phyloP scores from a whole-genome alignment of 176 grass and related monocot species.

The Ananas comosus region DNA sequence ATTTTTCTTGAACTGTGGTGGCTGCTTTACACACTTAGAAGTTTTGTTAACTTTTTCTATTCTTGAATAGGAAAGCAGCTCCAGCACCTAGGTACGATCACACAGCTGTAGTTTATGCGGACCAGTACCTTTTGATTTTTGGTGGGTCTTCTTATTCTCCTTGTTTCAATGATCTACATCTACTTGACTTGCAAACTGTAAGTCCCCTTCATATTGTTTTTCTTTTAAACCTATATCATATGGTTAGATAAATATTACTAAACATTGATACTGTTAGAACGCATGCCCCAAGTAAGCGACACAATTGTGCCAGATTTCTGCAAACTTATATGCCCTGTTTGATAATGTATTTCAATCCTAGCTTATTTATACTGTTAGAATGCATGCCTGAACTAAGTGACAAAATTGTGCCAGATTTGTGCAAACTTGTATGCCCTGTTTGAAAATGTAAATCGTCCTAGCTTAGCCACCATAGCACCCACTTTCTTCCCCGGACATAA shows the following conservation, averaged over 20 bases:
- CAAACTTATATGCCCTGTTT: too few relatives aligned
- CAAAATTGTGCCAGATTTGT: too few relatives aligned
- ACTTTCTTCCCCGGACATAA: too few relatives aligned
- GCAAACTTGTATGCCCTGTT: too few relatives aligned
- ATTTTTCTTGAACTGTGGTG: slow-evolving; percentile 17
- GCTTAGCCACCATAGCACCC: too few relatives aligned
- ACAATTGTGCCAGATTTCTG: too few relatives aligned
- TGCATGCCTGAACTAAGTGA: too few relatives aligned
- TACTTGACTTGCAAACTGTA: slow-evolving; percentile 82
- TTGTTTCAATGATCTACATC: slow-evolving; percentile 88
- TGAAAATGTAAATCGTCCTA: too few relatives aligned
- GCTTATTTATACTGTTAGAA: too few relatives aligned
- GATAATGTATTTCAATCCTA: too few relatives aligned
- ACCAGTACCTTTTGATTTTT: slow-evolving; percentile 87
- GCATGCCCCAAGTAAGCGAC: too few relatives aligned
- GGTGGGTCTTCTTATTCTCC: slow-evolving; percentile 89
- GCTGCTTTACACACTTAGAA: background rate
- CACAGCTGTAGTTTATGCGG: slow-evolving; percentile 58
- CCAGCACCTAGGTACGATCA: slow-evolving; percentile 89
- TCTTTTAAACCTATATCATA: background rate
- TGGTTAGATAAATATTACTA: slow-evolving; percentile 5
- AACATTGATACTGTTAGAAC: slow-evolving; percentile 10
- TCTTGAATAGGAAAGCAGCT: slow-evolving; percentile 43
- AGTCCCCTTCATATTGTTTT: slow-evolving; percentile 8
- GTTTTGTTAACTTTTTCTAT: slow-evolving; percentile 5